These are phyloP conservation scores for Sporothrix brasiliensis DNA, from an alignment of 2,329 filamentous ascomycete genomes.

Conservation along the genomic window DNA sequence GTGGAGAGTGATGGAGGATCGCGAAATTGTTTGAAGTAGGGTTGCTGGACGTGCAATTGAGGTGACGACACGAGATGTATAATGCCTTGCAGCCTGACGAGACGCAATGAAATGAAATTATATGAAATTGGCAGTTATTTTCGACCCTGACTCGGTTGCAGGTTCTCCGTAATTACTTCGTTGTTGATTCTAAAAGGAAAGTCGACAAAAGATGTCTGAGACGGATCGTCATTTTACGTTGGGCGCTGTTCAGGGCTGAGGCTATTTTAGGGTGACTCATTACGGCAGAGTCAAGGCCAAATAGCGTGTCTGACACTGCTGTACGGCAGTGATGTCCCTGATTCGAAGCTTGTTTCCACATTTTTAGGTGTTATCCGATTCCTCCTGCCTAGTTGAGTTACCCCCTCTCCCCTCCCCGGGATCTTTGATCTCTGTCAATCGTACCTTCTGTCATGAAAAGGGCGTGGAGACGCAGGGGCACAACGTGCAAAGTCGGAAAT, in stretches of 20 bases:
- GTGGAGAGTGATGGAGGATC: background rate
- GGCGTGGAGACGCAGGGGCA: background rate
- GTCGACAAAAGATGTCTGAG: background rate
- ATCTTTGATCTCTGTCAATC: background rate
- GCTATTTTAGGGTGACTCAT: slow-evolving; percentile 16
- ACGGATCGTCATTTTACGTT: background rate
- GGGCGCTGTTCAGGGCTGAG: background rate
- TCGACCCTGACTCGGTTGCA: background rate
- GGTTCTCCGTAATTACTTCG: no score
- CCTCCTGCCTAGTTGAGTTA: slow-evolving; percentile 5
- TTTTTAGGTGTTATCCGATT: slow-evolving; percentile 2
- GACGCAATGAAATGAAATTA: slow-evolving; percentile 6
- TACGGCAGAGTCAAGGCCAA: background rate
- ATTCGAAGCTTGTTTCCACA: background rate
- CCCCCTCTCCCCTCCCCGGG: no score
- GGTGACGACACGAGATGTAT: background rate
- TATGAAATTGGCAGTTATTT: background rate
- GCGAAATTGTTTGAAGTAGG: background rate
- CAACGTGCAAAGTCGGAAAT: background rate
- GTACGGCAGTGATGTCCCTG: background rate
- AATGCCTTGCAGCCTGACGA: background rate
- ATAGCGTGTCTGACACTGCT: background rate
- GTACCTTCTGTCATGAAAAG: slow-evolving; percentile 2
- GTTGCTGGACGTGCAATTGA: background rate
- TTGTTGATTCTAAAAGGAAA: background rate